Base-by-base conservation (phyloP, 78 protist species). In the Polysphondylium violaceum region DNA sequence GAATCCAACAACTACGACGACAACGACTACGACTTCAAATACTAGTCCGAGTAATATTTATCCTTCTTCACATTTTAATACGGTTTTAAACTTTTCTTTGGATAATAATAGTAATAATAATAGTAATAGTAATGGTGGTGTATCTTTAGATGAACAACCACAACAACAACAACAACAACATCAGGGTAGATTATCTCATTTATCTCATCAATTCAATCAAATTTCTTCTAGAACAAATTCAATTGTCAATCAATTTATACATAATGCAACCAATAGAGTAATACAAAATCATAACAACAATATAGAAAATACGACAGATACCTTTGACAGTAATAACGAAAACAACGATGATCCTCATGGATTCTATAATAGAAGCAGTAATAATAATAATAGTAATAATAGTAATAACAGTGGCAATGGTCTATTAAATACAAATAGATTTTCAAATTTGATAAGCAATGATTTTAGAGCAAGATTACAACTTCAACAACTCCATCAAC, bases 161-260 rank as follows among this genome's bases (percentile, higher is more conserved):
- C 68, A 60, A 60, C 41, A 2, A 31, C 68, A 14, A 31, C 35
- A 6, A 60, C 68, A 27, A 31, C 69, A 14, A 61, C 12, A 36
- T 14, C 25, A 25, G 19, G 25, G 11, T 38, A 40, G n/a, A 38
- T 16, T 65, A 65, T 38, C 19, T 23, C 23, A 36, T 33, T 27
- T 1, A 60, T 25, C 25, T n/a, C 1, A 21, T 21, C 73, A 35
- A 61, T 33, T 43, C 71, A 63, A 63, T 35, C 19, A 35, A 35
- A 63, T 63, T 63, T 63, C 27, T 19, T 63, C 38, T 63, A 14
- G 35, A 17, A 35, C 27, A 19, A 35, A 63, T 63, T 35, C 71
- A 63, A 63, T n/a, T n/a, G n/a, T n/a, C 71, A 63, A 63, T 43
- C 27, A 63, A 63, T 63, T 63, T 63, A 35, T 35, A 35, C 71